phyloP scores from a whole-genome alignment of 148 eudicot species.

The Dysphania ambrosioides region DNA sequence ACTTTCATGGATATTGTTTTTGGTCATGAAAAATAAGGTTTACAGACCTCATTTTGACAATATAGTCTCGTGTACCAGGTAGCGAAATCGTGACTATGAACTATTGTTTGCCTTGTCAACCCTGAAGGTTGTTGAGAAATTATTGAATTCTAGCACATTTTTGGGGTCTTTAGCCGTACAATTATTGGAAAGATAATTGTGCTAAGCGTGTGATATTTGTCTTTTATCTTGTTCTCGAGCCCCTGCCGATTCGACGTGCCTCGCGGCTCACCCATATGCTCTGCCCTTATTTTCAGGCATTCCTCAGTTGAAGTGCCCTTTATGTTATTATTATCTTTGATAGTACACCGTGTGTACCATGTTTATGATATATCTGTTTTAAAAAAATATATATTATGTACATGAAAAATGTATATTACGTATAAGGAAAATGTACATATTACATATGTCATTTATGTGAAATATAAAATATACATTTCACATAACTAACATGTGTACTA shows the following conservation, averaged over 20 bases:
- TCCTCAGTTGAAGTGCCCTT: not conserved
- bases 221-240: slow-evolving; percentile 20
- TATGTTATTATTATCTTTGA: no score
- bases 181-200: slow-evolving; percentile 10
- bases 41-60: not conserved
- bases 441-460: no score
- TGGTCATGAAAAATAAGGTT: not conserved
- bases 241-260: not conserved
- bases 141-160: slow-evolving; percentile 3
- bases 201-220: slow-evolving; percentile 26
- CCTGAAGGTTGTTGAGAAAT: slow-evolving; percentile 1
- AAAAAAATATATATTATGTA: no score
- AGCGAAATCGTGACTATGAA: slow-evolving; percentile 17
- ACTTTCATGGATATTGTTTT: not conserved
- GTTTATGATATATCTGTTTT: no score
- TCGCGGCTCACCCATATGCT: slow-evolving; percentile 18
- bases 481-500: no score
- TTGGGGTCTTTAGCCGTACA: slow-evolving; percentile 13
- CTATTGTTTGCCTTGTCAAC: slow-evolving; percentile 15
- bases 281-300: slow-evolving; percentile 24
- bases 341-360: no score
- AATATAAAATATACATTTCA: no score
- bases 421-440: no score
- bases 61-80: slow-evolving; percentile 1
- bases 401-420: no score